These are phyloP conservation scores for Diplotaxis tenuifolia DNA, from an alignment of 345 rosid species.

Conservation along the genomic window DNA sequence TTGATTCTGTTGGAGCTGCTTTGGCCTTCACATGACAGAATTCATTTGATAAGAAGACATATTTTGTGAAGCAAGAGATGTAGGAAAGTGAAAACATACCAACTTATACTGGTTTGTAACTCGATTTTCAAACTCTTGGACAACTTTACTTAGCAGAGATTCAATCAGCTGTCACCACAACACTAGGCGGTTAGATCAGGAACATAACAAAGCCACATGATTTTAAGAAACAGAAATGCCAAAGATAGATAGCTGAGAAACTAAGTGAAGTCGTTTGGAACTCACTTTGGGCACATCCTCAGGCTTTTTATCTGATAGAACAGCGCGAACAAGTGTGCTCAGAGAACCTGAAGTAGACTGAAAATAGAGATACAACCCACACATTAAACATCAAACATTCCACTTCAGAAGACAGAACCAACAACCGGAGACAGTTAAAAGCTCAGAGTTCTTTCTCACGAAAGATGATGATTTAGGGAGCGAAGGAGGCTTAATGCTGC, in stretches of 20 bases:
- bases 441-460: conserved; percentile 70
- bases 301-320: conserved; percentile 73
- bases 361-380: conserved; percentile 13
- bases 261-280: neutral
- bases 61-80: neutral
- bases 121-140: conserved; percentile 82
- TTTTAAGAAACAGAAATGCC: conserved; percentile 9
- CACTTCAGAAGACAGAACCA: conserved; percentile 10
- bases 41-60: conserved; percentile 11
- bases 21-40: conserved; percentile 47
- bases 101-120: conserved; percentile 58
- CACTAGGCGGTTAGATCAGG: conserved; percentile 25
- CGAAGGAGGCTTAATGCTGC: conserved; percentile 54
- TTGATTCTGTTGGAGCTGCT: conserved; percentile 44
- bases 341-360: conserved; percentile 58
- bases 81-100: conserved; percentile 47
- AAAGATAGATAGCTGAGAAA: neutral
- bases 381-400: neutral
- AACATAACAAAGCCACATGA: conserved; percentile 4
- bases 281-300: conserved; percentile 80
- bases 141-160: conserved; percentile 81
- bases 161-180: conserved; percentile 68
- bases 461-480: conserved; percentile 45
- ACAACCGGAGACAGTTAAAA: conserved; percentile 28
- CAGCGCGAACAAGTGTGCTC: conserved; percentile 70